phyloP scores from a whole-genome alignment of 495 filamentous ascomycete species.

The Sabuloglossum arenarium region DNA sequence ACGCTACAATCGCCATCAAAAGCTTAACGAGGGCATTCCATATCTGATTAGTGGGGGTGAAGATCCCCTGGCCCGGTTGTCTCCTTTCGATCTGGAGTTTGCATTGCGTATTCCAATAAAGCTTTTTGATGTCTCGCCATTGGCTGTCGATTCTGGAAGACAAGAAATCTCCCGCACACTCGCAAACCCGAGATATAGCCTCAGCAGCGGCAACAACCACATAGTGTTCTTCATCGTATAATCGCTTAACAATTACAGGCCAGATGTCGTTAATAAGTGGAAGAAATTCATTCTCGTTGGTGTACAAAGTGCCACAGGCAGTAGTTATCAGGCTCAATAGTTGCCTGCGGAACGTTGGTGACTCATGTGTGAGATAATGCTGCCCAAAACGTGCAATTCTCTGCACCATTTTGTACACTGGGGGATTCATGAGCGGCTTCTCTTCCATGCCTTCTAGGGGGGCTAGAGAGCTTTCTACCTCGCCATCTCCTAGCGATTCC shows the following conservation, averaged over 20 bases:
- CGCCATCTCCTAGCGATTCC: not conserved
- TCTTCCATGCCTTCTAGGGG: conserved; percentile 17
- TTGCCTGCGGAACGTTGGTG: conserved; percentile 18
- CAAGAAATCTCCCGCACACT: conserved; percentile 63
- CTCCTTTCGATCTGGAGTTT: not conserved
- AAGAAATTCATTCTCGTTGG: conserved; percentile 61
- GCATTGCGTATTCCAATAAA: not conserved
- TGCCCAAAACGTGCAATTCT: conserved; percentile 18
- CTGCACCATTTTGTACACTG: conserved; percentile 6
- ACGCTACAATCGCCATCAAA: conserved; percentile 28
- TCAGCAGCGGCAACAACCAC: conserved; percentile 49
- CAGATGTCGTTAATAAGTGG: conserved; percentile 79
- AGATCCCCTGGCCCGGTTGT: conserved; percentile 11
- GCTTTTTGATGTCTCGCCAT: conserved; percentile 35
- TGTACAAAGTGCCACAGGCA: conserved; percentile 60
- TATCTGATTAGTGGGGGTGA: conserved; percentile 29
- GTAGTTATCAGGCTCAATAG: conserved; percentile 28
- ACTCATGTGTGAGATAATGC: conserved; percentile 17
- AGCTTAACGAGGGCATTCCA: conserved; percentile 38
- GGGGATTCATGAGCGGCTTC: conserved; percentile 15
- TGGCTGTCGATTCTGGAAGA: conserved; percentile 42
- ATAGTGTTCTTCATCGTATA: conserved; percentile 56
- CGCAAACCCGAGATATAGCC: conserved; percentile 38
- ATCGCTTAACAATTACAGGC: conserved; percentile 49
- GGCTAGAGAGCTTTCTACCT: conserved; percentile 13